These are phyloP conservation scores for Skeletonema marinoi DNA, from an alignment of 108 stramenopile genomes.

Conservation along the genomic window DNA sequence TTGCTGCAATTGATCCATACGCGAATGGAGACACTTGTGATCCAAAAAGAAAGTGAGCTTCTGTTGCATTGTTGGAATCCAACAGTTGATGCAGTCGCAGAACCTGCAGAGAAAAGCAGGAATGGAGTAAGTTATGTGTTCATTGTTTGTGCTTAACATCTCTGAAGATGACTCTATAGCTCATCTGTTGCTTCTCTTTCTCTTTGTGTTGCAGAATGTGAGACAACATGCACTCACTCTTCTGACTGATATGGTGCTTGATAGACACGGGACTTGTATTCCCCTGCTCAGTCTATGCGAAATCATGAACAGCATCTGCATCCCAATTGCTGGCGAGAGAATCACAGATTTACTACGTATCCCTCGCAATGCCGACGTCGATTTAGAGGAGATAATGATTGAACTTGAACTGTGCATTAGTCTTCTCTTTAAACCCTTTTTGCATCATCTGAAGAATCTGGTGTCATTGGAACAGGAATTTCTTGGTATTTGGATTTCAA, in stretches of 20 bases:
- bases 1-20: slow-evolving; percentile 66
- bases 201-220: slow-evolving; percentile 52
- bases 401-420: slow-evolving; percentile 83
- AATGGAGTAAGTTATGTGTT: slow-evolving; percentile 59
- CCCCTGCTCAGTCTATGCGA: slow-evolving; percentile 51
- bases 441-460: slow-evolving; percentile 70
- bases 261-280: slow-evolving; percentile 60
- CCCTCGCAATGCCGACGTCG: slow-evolving; percentile 15
- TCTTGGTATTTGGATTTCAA: slow-evolving; percentile 62
- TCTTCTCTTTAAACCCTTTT: slow-evolving; percentile 85
- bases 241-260: slow-evolving; percentile 79
- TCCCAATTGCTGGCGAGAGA: slow-evolving; percentile 69
- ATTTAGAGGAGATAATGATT: slow-evolving; percentile 65
- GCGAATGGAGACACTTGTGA: slow-evolving; percentile 34
- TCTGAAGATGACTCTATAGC: not conserved
- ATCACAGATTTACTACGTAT: slow-evolving; percentile 55
- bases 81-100: slow-evolving; percentile 65
- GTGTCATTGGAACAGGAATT: slow-evolving; percentile 49
- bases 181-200: slow-evolving; percentile 4
- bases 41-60: slow-evolving; percentile 28
- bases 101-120: slow-evolving; percentile 63
- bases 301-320: slow-evolving; percentile 61
- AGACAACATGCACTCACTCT: slow-evolving; percentile 84
- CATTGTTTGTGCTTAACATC: not conserved
- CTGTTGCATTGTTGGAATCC: slow-evolving; percentile 59